phyloP scores from a whole-genome alignment of 108 stramenopile genomes.

The Skeletonema tropicum region DNA sequence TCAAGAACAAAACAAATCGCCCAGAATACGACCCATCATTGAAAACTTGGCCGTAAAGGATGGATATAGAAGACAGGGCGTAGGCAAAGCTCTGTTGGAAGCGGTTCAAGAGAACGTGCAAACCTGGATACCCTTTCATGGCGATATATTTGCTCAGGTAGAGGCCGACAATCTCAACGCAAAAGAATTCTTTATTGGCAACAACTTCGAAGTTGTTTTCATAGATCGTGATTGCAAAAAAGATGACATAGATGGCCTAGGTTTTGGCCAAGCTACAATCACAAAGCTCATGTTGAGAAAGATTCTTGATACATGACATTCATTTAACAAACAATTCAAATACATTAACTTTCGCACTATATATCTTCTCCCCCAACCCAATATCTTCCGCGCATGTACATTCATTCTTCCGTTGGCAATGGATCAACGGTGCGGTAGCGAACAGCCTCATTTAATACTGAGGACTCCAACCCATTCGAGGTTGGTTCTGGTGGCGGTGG shows the following conservation, averaged over 20 bases:
- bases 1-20: slow-evolving; percentile 25
- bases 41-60: slow-evolving; percentile 43
- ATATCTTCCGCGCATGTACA: neutral
- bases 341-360: neutral
- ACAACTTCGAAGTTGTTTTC: slow-evolving; percentile 29
- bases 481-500: slow-evolving; percentile 38
- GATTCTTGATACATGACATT: slow-evolving; percentile 6
- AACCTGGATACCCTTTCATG: slow-evolving; percentile 30
- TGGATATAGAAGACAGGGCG: slow-evolving; percentile 27
- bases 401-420: slow-evolving; percentile 30
- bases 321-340: too few species aligned
- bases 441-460: slow-evolving; percentile 30
- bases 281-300: slow-evolving; percentile 46
- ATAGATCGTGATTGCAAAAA: slow-evolving; percentile 32
- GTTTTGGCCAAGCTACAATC: slow-evolving; percentile 22
- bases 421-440: slow-evolving; percentile 38
- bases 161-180: slow-evolving; percentile 34
- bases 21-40: slow-evolving; percentile 38
- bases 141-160: slow-evolving; percentile 43
- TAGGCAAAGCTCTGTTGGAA: slow-evolving; percentile 36
- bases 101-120: slow-evolving; percentile 32
- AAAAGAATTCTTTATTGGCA: slow-evolving; percentile 20
- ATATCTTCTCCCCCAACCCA: neutral
- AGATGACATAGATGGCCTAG: slow-evolving; percentile 11
- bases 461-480: slow-evolving; percentile 20